Evolutionary conservation across 129 eudicot genomes (phyloP).

Genomic region (Helianthus tuberosus): DNA sequence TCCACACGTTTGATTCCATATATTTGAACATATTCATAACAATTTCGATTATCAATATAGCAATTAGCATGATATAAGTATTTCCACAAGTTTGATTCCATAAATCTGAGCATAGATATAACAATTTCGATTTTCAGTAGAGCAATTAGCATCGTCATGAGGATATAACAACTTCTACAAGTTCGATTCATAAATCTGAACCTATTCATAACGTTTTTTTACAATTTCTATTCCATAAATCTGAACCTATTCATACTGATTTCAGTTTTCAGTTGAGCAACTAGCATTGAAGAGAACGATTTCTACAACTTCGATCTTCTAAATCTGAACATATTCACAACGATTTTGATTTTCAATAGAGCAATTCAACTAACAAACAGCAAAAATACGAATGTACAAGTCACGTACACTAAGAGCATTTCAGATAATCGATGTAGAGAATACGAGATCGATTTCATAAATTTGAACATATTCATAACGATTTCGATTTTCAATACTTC

Average conservation of each 20-base stretch:
- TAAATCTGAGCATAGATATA: too few species aligned
- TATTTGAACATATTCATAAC: background rate
- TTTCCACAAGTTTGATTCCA: too few species aligned
- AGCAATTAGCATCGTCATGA: background rate
- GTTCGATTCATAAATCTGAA: background rate
- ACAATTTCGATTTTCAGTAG: background rate
- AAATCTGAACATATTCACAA: background rate
- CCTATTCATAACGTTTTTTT: background rate
- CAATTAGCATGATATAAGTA: background rate
- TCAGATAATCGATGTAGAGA: too few species aligned
- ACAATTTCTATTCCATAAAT: background rate
- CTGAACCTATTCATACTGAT: background rate
- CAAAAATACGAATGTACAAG: too few species aligned
- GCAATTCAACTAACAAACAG: too few species aligned
- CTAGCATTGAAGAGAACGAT: background rate
- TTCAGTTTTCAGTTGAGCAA: background rate
- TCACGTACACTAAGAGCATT: too few species aligned
- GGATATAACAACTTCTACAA: background rate
- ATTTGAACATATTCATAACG: too few species aligned
- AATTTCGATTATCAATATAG: background rate
- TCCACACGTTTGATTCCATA: conserved; percentile 11
- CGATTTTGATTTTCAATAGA: background rate
- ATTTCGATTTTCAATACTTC: background rate
- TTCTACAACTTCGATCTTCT: conserved; percentile 1
- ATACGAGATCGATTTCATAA: too few species aligned